phyloP scores from a whole-genome alignment of 345 rosid genomes.

The Hypericum androsaemum region DNA sequence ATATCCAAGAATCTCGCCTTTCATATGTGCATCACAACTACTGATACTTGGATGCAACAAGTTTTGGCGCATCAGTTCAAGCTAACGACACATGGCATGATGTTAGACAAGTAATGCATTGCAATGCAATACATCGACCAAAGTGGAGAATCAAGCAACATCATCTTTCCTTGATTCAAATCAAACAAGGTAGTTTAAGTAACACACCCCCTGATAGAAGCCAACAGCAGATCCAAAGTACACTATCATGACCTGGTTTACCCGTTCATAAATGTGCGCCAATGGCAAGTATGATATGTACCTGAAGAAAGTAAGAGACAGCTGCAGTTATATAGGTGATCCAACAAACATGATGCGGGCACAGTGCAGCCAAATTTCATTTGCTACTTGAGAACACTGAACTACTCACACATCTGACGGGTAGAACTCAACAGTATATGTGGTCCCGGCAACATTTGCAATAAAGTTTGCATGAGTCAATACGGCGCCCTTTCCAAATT shows the following conservation, averaged over 20 bases:
- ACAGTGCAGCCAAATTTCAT: background rate
- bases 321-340: constrained; percentile 11
- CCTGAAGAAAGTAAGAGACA: constrained; percentile 29
- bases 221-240: constrained; percentile 85
- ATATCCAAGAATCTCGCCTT: no score
- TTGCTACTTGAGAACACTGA: constrained; percentile 5
- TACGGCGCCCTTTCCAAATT: constrained; percentile 60
- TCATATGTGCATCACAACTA: no score
- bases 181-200: constrained; percentile 8
- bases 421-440: constrained; percentile 33
- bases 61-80: no score
- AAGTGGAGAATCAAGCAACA: no score
- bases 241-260: constrained; percentile 45
- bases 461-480: constrained; percentile 81
- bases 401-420: constrained; percentile 80
- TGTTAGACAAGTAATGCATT: no score
- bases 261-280: constrained; percentile 94
- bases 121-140: no score
- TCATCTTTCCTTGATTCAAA: background rate
- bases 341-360: constrained; percentile 8
- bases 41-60: no score
- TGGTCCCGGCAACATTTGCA: constrained; percentile 73
- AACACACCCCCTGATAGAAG: constrained; percentile 95
- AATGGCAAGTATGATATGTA: constrained; percentile 91
- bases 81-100: no score